Percentiles rank a stretch among this genome's conserved stretches.
phyloP scores from a whole-genome alignment of 106 monocot species.

The Allium sativum region DNA sequence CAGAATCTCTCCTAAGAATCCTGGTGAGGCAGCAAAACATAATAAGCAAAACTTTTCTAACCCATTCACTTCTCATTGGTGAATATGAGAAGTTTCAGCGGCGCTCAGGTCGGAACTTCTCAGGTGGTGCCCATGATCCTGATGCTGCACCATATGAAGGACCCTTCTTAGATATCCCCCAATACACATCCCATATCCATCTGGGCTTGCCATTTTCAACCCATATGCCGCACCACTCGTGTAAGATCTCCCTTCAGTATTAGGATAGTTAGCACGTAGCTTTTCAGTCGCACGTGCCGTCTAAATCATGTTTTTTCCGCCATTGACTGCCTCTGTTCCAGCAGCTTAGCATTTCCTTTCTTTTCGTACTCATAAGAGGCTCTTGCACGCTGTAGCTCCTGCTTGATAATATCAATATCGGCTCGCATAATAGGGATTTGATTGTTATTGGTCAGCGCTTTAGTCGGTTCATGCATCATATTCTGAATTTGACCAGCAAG shows the following conservation, averaged over 20 bases:
- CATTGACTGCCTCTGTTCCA: constrained; percentile 56
- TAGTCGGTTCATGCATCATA: constrained; percentile 48
- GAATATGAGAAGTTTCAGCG: constrained; percentile 17
- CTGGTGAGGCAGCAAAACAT: constrained; percentile 1
- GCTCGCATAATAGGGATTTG: constrained; percentile 32
- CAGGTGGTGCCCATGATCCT: constrained; percentile 52
- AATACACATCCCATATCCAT: constrained; percentile 36
- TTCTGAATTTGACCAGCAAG: constrained; percentile 35
- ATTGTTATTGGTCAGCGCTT: constrained; percentile 40
- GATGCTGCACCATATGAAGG: constrained; percentile 32
- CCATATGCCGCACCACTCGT: constrained; percentile 36
- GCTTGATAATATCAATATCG: constrained; percentile 55
- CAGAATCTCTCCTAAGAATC: constrained; percentile 4
- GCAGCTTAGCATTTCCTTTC: constrained; percentile 53
- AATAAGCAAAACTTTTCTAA: constrained; percentile 15
- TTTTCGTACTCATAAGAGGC: constrained; percentile 71
- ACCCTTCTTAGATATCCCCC: constrained; percentile 32
- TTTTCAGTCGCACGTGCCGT: constrained; percentile 63
- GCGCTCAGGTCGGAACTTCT: constrained; percentile 34
- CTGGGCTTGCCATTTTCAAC: constrained; percentile 38
- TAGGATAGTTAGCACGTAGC: constrained; percentile 31
- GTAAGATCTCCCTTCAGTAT: constrained; percentile 26
- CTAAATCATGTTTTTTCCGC: constrained; percentile 48
- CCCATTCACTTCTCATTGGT: constrained; percentile 5
- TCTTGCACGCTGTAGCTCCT: constrained; percentile 58